Conservation (phyloP, 2,329 filamentous ascomycete genomes). For the Dothistroma septosporum region DNA sequence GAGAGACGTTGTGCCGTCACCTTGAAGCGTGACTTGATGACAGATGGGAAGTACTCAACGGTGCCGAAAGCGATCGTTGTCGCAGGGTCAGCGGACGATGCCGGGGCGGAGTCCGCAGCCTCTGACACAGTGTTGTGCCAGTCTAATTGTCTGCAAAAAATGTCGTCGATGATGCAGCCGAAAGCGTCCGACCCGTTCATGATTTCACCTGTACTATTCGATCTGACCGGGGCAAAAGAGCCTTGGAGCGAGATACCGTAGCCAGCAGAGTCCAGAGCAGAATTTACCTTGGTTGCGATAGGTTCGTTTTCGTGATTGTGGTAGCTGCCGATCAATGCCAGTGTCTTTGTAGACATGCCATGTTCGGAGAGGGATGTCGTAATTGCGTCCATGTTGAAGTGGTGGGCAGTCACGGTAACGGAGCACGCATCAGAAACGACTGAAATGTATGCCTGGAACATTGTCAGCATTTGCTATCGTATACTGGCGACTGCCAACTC, state of each 20-base stretch:
- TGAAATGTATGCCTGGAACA: neutral
- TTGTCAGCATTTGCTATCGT: neutral
- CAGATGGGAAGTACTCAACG: neutral
- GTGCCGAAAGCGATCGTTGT: neutral
- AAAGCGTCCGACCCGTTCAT: neutral
- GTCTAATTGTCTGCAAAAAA: neutral
- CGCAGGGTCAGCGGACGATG: neutral
- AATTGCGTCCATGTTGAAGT: neutral
- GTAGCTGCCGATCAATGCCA: neutral
- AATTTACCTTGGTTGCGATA: neutral
- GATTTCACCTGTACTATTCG: neutral
- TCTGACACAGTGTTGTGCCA: conserved; percentile 1
- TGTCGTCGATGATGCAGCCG: neutral
- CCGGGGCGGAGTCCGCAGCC: neutral
- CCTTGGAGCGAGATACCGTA: neutral
- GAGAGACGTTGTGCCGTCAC: neutral
- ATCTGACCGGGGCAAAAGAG: neutral
- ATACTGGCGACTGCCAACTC: neutral
- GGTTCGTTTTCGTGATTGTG: neutral
- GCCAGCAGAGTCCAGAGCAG: neutral
- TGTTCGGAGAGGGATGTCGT: neutral
- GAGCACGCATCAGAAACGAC: neutral
- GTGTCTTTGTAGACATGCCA: neutral
- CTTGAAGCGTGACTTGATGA: neutral
- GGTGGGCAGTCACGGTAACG: neutral